phyloP scores from a whole-genome alignment of 1,139 yeast genomes.

The Scheffersomyces segobiensis region DNA sequence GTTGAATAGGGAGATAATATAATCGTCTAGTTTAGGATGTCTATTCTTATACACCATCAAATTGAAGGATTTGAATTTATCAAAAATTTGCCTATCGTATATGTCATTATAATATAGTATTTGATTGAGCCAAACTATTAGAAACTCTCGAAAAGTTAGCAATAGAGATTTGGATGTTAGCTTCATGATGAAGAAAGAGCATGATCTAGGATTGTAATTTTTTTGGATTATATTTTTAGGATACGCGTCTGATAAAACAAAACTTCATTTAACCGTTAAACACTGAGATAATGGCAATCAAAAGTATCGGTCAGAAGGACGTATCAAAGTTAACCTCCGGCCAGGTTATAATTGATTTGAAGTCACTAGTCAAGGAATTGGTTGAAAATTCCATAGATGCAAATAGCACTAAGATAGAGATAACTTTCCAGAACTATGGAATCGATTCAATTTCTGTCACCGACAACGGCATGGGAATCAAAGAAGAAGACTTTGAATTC shows the following conservation, averaged over 20 bases:
- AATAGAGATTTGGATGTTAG: slow-evolving; percentile 32
- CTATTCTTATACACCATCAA: slow-evolving; percentile 39
- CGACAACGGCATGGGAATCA: slow-evolving; percentile 82
- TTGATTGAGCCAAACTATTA: slow-evolving; percentile 46
- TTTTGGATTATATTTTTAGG: neutral
- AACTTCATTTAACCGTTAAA: neutral
- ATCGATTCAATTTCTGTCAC: slow-evolving; percentile 67
- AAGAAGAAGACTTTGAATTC: slow-evolving; percentile 53
- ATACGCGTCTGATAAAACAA: neutral
- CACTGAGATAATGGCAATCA: slow-evolving; percentile 21
- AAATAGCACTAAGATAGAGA: slow-evolving; percentile 61
- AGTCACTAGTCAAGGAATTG: slow-evolving; percentile 78
- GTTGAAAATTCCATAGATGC: slow-evolving; percentile 90
- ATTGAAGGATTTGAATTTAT: slow-evolving; percentile 37
- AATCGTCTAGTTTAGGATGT: slow-evolving; percentile 43
- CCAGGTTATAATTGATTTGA: slow-evolving; percentile 81
- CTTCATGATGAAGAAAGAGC: neutral
- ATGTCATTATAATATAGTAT: slow-evolving; percentile 45
- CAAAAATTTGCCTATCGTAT: slow-evolving; percentile 45
- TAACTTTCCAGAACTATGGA: slow-evolving; percentile 70
- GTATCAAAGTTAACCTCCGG: slow-evolving; percentile 85
- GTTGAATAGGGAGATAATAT: slow-evolving; percentile 30
- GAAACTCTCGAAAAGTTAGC: slow-evolving; percentile 37
- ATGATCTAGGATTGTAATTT: neutral
- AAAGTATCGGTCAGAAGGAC: slow-evolving; percentile 44